Base-by-base conservation (phyloP, 768 basidiomycete species). In the Strobilomyces echinocephalus region DNA sequence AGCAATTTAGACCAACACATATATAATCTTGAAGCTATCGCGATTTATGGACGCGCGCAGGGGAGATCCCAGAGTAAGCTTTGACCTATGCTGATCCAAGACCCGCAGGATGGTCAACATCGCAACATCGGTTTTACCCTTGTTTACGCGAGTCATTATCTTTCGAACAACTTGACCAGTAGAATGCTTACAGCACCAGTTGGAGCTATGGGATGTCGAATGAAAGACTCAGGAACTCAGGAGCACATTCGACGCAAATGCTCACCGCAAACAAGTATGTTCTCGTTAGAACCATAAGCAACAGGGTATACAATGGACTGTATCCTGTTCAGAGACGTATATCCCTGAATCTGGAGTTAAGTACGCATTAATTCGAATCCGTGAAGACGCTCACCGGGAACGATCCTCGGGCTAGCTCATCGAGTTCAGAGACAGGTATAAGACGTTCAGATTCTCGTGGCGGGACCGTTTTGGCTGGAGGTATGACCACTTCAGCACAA, bases 91-190 rank as follows among this genome's bases (percentile, higher is more conserved):
- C 62, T 93, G 91, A 46, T 84, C 74, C 43, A 98, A 73, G 28
- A 95, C 89, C 30, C 94, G 89, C 44, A 99, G 80, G 56, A 99
- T 87, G 4, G 91, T 80, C 64, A 99, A 77, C 83, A 98, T 88
- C 0, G 97, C 97, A 1, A 99, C 88, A 69, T 99, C 97, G 0
- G 97, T 99, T 91, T 99, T 99, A 71, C 97, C 97, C 93, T 95
- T 60, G 31, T 36, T 46, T 20, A 34, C 49, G 6, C 31, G 26
- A 41, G 35, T 60, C 28, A 64, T 53, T 16, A 24, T 33, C 26
- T n/a, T 42, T 35, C n/a, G 14, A 49, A 8, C 4, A 14, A 43
- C 16, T 21, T n/a, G n/a, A 35, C 33, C 11, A 36, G 31, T 8
- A 40, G 12, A 48, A 3, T 18, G 71, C 88, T 72, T 62, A 95